Percentiles rank a stretch among this genome's conserved stretches.
Conservation (phyloP, 164 flowering plant genomes). For the Amborella trichopoda region DNA sequence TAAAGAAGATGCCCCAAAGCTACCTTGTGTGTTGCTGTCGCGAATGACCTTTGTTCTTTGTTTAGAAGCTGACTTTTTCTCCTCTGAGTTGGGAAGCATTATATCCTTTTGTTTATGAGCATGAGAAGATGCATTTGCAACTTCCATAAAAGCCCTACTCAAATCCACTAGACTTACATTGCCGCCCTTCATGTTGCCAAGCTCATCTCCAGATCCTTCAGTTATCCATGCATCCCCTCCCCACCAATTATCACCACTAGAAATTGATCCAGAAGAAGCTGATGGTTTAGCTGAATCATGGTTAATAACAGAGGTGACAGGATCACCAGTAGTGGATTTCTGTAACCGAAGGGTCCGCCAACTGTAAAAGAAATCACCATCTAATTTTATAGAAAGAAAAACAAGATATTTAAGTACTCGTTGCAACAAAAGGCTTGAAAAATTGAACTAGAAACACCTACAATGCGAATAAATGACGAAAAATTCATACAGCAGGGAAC, state of each 20-base stretch:
- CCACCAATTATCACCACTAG: constrained; percentile 16
- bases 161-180: constrained; percentile 55
- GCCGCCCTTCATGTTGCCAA: constrained; percentile 19
- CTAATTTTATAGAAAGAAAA: too few relatives aligned
- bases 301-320: too few relatives aligned
- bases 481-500: too few relatives aligned
- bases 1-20: too few relatives aligned
- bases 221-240: constrained; percentile 17
- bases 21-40: constrained; percentile 36
- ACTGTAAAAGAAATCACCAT: too few relatives aligned
- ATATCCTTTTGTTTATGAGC: constrained; percentile 21
- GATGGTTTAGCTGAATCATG: constrained; percentile 6
- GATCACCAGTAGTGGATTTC: constrained; percentile 20
- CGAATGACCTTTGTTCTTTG: constrained; percentile 6
- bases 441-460: too few relatives aligned
- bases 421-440: too few relatives aligned
- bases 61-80: constrained; percentile 10
- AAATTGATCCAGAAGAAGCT: constrained; percentile 13
- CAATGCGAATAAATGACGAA: too few relatives aligned
- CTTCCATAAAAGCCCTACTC: constrained; percentile 47
- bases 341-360: constrained; percentile 83
- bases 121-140: constrained; percentile 32
- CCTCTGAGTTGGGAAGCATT: constrained; percentile 5
- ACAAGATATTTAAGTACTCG: too few relatives aligned
- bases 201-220: constrained; percentile 17